Evolutionary conservation across 345 rosid species (phyloP), one percentile per base, ranked within the genome.

Genomic region (Hibiscus mutabilis): DNA sequence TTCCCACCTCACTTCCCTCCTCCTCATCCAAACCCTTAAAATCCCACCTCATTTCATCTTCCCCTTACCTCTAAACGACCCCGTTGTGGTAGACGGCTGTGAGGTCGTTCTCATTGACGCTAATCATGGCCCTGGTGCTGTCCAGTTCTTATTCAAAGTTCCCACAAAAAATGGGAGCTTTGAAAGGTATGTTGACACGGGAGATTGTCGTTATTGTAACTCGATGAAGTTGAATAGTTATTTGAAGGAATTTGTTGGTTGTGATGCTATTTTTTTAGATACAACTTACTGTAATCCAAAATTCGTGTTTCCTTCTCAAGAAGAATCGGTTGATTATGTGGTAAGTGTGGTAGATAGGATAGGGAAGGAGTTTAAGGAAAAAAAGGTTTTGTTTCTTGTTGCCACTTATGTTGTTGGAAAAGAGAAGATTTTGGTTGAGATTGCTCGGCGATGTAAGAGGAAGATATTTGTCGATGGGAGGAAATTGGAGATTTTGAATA

Each of bases 81-180:
- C 72, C 0, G 80, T 86, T 40, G 1, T 74, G 13, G 73, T 94
- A 56, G 97, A 94, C 73, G 95, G 93, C 10, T 79, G 82, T 13
- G 89, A 88, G 72, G 89, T 90, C 69, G 78, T 75, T 2, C 75
- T 94, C 4, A 40, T 94, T 15, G 96, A 87, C 15, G 97, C 96
- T 67, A 91, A 94, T 63, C 97, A 91, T 66, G 91, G 97, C 77
- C 98, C 97, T 0, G 97, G 97, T 1, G 95, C 97, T 0, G 96
- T 91, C 4, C 91, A 88, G 83, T 88, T 94, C 77, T 73, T 94
- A 70, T 94, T 91, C 73, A 88, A 78, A 77, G 79, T 88, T 25
- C 82, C 80, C 0, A 33, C 66, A 44, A 79, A 70, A 66, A 68
- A 70, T 42, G 82, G 75, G 10, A 24, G 58, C 46, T 69, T 55